phyloP scores from a whole-genome alignment of 225 moss, liverwort and hornwort genomes.

The Antitrichia curtipendula region DNA sequence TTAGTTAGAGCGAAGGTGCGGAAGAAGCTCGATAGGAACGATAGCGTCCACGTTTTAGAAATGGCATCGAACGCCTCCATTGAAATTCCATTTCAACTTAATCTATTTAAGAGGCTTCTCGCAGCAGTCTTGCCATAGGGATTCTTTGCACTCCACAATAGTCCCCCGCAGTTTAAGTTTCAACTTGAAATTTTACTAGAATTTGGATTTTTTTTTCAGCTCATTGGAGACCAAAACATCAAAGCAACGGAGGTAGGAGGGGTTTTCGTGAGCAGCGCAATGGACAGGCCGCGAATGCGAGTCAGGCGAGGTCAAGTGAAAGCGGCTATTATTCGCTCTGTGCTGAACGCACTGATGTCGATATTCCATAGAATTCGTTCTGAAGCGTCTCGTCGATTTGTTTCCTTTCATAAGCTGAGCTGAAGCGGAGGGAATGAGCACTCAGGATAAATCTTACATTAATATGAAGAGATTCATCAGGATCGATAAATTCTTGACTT shows the following conservation, averaged over 20 bases:
- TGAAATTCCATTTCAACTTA: not conserved
- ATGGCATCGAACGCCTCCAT: not conserved
- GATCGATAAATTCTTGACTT: not conserved
- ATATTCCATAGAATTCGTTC: not conserved
- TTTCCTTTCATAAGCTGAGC: not conserved
- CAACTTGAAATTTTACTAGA: not conserved
- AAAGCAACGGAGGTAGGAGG: not conserved
- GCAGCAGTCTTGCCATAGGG: not conserved
- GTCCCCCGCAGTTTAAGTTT: not conserved
- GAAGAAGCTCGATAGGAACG: not conserved
- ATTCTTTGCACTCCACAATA: not conserved
- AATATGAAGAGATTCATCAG: not conserved
- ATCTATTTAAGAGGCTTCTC: not conserved
- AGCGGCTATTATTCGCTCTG: not conserved
- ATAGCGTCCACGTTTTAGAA: not conserved
- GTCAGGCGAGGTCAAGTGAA: slow-evolving; percentile 8
- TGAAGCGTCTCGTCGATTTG: not conserved
- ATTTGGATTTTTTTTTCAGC: not conserved
- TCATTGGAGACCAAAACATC: not conserved
- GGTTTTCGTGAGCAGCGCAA: not conserved
- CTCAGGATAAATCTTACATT: not conserved
- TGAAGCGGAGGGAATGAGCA: not conserved
- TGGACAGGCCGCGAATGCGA: not conserved
- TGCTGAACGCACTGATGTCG: not conserved
- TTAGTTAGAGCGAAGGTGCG: not conserved